Percentiles rank a stretch among this genome's conserved stretches.
Evolutionary conservation across 176 grass and related monocot species (phyloP).

Genomic region (Rhipidocladum racemiflorum): DNA sequence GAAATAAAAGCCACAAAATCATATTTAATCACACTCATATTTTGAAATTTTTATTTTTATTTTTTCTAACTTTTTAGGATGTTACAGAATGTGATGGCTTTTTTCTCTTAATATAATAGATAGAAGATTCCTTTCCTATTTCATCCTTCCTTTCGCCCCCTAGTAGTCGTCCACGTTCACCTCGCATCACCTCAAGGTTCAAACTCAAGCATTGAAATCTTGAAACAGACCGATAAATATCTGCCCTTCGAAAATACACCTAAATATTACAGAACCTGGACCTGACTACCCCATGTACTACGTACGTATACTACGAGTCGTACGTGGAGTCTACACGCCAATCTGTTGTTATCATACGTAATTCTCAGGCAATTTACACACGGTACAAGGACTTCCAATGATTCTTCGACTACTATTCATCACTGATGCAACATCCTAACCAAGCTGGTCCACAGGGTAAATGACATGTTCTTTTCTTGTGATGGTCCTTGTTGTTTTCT

Average conservation of each 20-base stretch:
- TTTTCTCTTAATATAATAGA: too few relatives aligned
- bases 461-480: slow-evolving; percentile 27
- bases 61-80: too few relatives aligned
- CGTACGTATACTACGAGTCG: neutral
- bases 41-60: too few relatives aligned
- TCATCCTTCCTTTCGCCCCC: neutral
- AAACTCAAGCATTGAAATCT: neutral
- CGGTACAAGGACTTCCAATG: slow-evolving; percentile 17
- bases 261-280: neutral
- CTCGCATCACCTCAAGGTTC: neutral
- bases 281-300: neutral
- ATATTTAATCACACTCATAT: too few relatives aligned
- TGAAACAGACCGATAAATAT: neutral
- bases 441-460: slow-evolving; percentile 28
- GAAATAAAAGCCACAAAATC: too few relatives aligned
- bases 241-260: neutral
- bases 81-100: too few relatives aligned
- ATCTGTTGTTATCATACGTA: neutral
- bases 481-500: slow-evolving; percentile 24
- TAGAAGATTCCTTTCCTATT: neutral
- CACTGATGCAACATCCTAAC: slow-evolving; percentile 29
- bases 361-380: slow-evolving; percentile 23
- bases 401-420: neutral
- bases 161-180: neutral
- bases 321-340: neutral